phyloP scores from a whole-genome alignment of 495 filamentous ascomycete genomes.

The Daldinia decipiens region DNA sequence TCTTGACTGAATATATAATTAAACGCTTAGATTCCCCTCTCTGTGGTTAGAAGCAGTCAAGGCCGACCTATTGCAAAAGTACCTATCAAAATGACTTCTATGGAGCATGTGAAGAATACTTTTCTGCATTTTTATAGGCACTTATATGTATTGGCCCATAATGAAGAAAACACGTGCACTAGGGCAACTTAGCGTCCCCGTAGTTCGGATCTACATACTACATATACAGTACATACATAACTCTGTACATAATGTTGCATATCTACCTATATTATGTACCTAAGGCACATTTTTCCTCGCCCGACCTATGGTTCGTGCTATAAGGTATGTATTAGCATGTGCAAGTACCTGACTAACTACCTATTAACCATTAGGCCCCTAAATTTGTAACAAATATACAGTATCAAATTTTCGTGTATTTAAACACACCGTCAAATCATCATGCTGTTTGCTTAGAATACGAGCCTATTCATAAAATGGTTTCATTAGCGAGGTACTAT shows the following conservation, averaged over 20 bases:
- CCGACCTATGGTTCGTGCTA: too few relatives aligned
- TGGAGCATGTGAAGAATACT: constrained; percentile 6
- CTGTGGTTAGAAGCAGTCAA: neutral
- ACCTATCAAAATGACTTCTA: neutral
- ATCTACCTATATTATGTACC: too few relatives aligned
- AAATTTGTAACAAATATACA: neutral
- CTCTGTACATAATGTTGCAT: neutral
- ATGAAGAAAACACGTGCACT: constrained; percentile 7
- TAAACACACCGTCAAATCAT: neutral
- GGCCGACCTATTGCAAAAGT: neutral
- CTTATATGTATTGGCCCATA: neutral
- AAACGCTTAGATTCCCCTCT: neutral
- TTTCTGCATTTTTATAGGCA: neutral
- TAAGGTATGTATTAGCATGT: neutral
- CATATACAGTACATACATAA: neutral
- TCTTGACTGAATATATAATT: neutral
- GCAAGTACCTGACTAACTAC: neutral
- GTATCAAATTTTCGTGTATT: neutral
- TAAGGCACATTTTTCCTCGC: too few relatives aligned
- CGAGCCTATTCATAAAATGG: too few relatives aligned
- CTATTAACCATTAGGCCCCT: neutral
- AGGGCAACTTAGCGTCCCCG: neutral
- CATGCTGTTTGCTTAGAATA: too few relatives aligned
- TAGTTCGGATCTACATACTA: neutral
- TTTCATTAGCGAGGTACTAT: too few relatives aligned